phyloP scores from a whole-genome alignment of 176 grass and related monocot species.

The Luzula sylvatica region DNA sequence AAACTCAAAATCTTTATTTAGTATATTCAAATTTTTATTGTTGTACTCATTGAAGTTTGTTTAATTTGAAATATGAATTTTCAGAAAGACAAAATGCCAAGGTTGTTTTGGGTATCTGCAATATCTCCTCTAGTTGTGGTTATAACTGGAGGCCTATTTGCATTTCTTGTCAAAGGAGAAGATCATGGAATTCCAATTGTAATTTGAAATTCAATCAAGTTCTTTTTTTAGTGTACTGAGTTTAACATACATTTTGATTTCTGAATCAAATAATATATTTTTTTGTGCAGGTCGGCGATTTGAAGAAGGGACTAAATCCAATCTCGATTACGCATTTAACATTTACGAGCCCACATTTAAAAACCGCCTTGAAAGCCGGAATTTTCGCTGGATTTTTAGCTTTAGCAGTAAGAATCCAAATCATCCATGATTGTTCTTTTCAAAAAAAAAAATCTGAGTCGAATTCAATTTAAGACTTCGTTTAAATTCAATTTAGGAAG shows the following conservation, averaged over 20 bases:
- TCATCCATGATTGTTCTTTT: conserved; percentile 12
- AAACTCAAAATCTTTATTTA: conserved; percentile 2
- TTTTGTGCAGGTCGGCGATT: conserved; percentile 54
- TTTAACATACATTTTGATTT: no score
- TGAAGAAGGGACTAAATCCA: conserved; percentile 88
- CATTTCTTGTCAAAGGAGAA: conserved; percentile 67
- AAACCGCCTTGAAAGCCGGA: conserved; percentile 46
- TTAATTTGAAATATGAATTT: background rate
- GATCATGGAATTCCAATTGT: conserved; percentile 88
- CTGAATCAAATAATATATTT: background rate
- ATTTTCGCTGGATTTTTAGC: conserved; percentile 64
- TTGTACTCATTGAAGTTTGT: background rate
- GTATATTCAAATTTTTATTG: background rate
- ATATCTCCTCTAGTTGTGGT: conserved; percentile 78
- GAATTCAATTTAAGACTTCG: background rate
- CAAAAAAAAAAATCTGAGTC: no score
- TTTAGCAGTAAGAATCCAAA: conserved; percentile 52
- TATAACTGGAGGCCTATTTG: conserved; percentile 57
- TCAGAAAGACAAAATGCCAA: conserved; percentile 67
- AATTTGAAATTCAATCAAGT: conserved; percentile 6
- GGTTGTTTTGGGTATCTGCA: conserved; percentile 79
- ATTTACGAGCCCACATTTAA: conserved; percentile 35
- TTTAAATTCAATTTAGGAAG: conserved; percentile 60
- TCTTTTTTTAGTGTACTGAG: background rate
- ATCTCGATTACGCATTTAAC: conserved; percentile 49